Evolutionary conservation across 2,329 filamentous ascomycete genomes (phyloP).

Genomic region (Fusarium marasasianum): DNA sequence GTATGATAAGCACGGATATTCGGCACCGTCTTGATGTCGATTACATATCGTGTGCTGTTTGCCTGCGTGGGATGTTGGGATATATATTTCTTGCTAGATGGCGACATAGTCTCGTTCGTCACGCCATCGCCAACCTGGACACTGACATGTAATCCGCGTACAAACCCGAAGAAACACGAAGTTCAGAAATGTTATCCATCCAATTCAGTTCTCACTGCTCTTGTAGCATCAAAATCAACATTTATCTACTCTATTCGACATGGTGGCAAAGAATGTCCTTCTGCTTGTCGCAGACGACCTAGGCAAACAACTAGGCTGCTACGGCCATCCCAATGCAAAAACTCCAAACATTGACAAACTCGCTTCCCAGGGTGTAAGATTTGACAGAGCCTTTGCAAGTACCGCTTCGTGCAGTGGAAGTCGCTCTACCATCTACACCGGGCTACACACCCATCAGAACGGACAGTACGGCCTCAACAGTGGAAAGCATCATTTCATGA

Average conservation of each 20-base stretch:
- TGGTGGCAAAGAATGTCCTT: not conserved
- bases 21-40: not conserved
- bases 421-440: conserved; percentile 58
- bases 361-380: not conserved
- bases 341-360: not conserved
- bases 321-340: not conserved
- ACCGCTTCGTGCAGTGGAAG: conserved; percentile 60
- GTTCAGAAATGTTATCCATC: too few relatives aligned
- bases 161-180: too few relatives aligned
- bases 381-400: conserved; percentile 47
- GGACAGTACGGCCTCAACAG: conserved; percentile 55
- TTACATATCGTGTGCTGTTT: not conserved
- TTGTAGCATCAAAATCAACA: fast-evolving
- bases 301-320: not conserved
- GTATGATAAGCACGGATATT: not conserved
- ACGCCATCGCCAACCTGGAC: not conserved
- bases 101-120: not conserved
- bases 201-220: too few relatives aligned
- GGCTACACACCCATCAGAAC: conserved; percentile 59
- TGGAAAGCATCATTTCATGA: conserved; percentile 53
- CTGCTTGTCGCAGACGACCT: not conserved
- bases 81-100: not conserved
- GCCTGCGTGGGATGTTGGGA: not conserved
- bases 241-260: not conserved
- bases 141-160: too few relatives aligned